These are phyloP conservation scores for Dothidotthia symphoricarpi DNA, from an alignment of 2,329 filamentous ascomycete genomes.

Conservation along the genomic window DNA sequence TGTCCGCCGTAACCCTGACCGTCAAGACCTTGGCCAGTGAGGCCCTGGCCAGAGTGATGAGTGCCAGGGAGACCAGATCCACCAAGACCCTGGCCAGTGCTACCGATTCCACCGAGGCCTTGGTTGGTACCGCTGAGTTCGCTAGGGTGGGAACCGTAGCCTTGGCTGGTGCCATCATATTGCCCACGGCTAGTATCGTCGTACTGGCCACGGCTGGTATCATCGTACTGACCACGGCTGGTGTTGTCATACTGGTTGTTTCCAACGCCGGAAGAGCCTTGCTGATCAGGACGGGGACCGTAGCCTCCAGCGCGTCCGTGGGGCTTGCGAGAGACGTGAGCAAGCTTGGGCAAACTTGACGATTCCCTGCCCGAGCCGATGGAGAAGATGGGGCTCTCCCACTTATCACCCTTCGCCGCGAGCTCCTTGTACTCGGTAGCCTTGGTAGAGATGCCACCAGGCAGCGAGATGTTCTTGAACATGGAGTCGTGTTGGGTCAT, in stretches of 20 bases:
- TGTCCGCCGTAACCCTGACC: slow-evolving; percentile 1
- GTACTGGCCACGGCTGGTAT: slow-evolving; percentile 5
- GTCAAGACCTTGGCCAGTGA: slow-evolving; percentile 4
- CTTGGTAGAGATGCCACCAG: slow-evolving; percentile 87
- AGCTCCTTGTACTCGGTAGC: slow-evolving; percentile 91
- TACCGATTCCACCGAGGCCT: slow-evolving; percentile 3
- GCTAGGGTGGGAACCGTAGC: no score
- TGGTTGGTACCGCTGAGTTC: no score
- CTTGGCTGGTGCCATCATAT: no score
- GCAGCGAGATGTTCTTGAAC: slow-evolving; percentile 83
- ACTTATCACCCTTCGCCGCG: slow-evolving; percentile 82
- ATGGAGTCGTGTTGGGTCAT: slow-evolving; percentile 86
- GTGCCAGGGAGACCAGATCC: slow-evolving; percentile 5
- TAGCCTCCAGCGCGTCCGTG: slow-evolving; percentile 48
- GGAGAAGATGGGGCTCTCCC: slow-evolving; percentile 92
- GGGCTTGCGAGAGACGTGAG: slow-evolving; percentile 58
- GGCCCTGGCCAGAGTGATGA: slow-evolving; percentile 9
- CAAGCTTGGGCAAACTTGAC: slow-evolving; percentile 62
- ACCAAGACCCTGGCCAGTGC: slow-evolving; percentile 4
- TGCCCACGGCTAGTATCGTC: no score
- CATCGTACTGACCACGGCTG: slow-evolving; percentile 13
- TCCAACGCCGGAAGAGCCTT: slow-evolving; percentile 15
- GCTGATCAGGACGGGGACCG: slow-evolving; percentile 17
- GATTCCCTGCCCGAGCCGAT: slow-evolving; percentile 77
- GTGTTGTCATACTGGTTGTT: no score